Percentiles rank a stretch among this genome's conserved stretches.
Conservation (phyloP, 257 asterid species). For the Echites panduratus region DNA sequence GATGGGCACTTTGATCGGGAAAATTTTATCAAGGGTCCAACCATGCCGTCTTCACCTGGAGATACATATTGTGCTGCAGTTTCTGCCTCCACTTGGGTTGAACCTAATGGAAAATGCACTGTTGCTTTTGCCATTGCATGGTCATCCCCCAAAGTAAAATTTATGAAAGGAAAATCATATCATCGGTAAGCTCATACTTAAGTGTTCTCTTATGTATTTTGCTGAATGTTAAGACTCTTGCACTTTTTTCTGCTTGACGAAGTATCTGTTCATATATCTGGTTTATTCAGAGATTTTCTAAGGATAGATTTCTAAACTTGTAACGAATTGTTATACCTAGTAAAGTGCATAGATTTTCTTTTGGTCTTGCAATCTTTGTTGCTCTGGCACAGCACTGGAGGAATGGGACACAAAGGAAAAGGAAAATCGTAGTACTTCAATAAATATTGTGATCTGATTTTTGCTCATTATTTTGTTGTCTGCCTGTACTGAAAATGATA, state of each 20-base stretch:
- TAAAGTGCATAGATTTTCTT: background rate
- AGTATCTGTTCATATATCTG: background rate
- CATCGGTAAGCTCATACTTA: slow-evolving; percentile 46
- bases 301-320: background rate
- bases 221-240: background rate
- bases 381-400: background rate
- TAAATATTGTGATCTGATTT: background rate
- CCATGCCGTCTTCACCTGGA: slow-evolving; percentile 88
- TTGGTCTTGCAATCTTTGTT: background rate
- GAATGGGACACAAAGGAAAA: background rate
- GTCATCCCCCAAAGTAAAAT: slow-evolving; percentile 95
- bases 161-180: slow-evolving; percentile 90
- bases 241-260: background rate
- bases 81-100: slow-evolving; percentile 95
- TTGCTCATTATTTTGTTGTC: background rate
- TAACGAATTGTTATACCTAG: no score
- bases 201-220: slow-evolving; percentile 1
- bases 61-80: slow-evolving; percentile 96
- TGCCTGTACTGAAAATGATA: background rate
- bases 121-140: slow-evolving; percentile 88
- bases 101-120: slow-evolving; percentile 93
- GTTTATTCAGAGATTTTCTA: background rate
- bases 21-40: slow-evolving; percentile 64
- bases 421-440: background rate
- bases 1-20: slow-evolving; percentile 91